phyloP scores from a whole-genome alignment of 1,284 basidiomycete species.

The Cutaneotrichosporon cutaneum region DNA sequence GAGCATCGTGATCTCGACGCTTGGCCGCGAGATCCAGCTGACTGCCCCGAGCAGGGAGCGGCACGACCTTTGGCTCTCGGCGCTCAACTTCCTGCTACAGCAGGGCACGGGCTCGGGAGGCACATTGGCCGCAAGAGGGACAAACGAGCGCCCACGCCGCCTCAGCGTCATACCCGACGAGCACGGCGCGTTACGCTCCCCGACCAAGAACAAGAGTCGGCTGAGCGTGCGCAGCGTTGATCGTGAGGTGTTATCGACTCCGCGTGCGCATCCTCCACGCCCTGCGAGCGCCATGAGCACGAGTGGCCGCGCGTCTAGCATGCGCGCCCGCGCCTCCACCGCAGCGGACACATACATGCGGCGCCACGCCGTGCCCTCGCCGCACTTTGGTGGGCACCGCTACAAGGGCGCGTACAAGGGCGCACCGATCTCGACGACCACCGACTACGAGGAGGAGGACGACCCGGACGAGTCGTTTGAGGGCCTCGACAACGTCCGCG shows the following conservation, averaged over 20 bases:
- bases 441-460: constrained; percentile 61
- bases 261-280: constrained; percentile 55
- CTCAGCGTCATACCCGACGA: constrained; percentile 42
- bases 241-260: constrained; percentile 31
- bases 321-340: constrained; percentile 75
- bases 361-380: constrained; percentile 56
- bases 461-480: constrained; percentile 81
- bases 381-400: constrained; percentile 45
- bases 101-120: constrained; percentile 17
- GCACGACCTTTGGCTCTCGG: constrained; percentile 92
- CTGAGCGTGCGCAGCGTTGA: constrained; percentile 43
- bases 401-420: constrained; percentile 48
- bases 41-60: constrained; percentile 90
- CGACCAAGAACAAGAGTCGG: constrained; percentile 32
- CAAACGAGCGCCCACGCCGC: constrained; percentile 16
- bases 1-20: constrained; percentile 88
- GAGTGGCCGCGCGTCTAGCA: constrained; percentile 45
- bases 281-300: constrained; percentile 56
- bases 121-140: not conserved
- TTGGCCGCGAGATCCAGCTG: constrained; percentile 94
- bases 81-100: constrained; percentile 48
- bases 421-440: constrained; percentile 36
- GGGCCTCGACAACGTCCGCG: constrained; percentile 89
- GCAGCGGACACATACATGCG: constrained; percentile 84
- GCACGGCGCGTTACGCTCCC: constrained; percentile 36